phyloP scores from a whole-genome alignment of 1,284 basidiomycete genomes.

The Ustilago trichophora region DNA sequence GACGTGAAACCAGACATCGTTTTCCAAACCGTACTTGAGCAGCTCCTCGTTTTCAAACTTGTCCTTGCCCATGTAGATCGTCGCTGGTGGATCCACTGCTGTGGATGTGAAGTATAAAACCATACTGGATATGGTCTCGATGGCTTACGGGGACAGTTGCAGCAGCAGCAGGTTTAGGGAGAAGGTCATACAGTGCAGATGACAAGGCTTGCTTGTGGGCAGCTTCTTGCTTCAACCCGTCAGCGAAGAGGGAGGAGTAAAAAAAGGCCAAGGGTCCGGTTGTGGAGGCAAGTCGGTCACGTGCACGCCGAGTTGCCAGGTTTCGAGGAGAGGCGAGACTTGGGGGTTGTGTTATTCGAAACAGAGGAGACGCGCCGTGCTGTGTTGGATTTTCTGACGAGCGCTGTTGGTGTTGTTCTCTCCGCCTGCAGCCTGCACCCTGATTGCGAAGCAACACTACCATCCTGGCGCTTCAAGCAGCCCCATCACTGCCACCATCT shows the following conservation, averaged over 20 bases:
- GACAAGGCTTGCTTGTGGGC: neutral
- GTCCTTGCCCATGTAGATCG: slow-evolving; percentile 93
- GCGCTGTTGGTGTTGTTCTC: slow-evolving; percentile 38
- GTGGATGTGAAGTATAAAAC: slow-evolving; percentile 72
- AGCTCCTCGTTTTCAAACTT: slow-evolving; percentile 83
- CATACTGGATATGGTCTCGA: slow-evolving; percentile 65
- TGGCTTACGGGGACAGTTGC: no score
- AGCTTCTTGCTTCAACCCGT: no score
- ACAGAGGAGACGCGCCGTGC: slow-evolving; percentile 10
- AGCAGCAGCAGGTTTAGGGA: no score
- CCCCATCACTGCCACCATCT: no score
- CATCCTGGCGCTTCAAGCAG: neutral
- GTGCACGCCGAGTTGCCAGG: neutral
- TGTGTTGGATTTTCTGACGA: slow-evolving; percentile 10
- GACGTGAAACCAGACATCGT: slow-evolving; percentile 73
- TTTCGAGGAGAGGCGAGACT: neutral
- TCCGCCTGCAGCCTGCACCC: neutral
- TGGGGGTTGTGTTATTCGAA: slow-evolving; percentile 2
- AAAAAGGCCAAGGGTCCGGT: slow-evolving; percentile 5
- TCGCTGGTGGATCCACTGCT: slow-evolving; percentile 74
- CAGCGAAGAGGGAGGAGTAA: neutral
- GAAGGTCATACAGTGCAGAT: no score
- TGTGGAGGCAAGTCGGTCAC: slow-evolving; percentile 36
- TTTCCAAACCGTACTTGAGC: slow-evolving; percentile 76
- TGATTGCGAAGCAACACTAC: neutral